phyloP scores from a whole-genome alignment of 2,329 filamentous ascomycete species.

The Paramyrothecium roridum region DNA sequence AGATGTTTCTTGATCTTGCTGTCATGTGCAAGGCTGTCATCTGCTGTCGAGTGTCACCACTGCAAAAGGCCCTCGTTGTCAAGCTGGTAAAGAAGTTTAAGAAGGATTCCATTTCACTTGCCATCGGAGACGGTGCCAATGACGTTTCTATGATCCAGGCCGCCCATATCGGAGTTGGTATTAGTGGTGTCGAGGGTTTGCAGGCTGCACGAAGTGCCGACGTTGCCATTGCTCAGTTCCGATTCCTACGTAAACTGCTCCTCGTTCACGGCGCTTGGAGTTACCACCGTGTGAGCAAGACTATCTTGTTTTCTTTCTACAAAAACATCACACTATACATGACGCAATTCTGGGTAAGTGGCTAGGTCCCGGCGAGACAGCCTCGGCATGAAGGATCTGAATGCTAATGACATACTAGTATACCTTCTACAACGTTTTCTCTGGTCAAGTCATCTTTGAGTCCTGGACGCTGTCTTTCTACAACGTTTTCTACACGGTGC shows the following conservation, averaged over 20 bases:
- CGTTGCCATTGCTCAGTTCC: conserved; percentile 93
- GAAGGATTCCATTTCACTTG: conserved; percentile 84
- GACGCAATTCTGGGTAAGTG: conserved; percentile 97
- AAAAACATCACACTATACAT: conserved; percentile 99
- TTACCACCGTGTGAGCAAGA: conserved; percentile 94
- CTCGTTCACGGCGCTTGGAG: conserved; percentile 97
- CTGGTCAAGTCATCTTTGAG: conserved; percentile 96
- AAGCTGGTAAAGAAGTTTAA: conserved; percentile 95
- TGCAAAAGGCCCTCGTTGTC: conserved; percentile 96
- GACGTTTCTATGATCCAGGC: conserved; percentile 99
- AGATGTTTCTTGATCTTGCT: conserved; percentile 87
- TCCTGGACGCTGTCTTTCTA: conserved; percentile 99
- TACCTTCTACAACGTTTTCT: conserved; percentile 97
- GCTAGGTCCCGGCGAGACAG: not conserved
- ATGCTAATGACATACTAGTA: conserved; percentile 54
- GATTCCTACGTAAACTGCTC: conserved; percentile 88
- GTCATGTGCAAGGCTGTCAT: conserved; percentile 98
- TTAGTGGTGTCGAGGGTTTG: conserved; percentile 93
- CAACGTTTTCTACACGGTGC: conserved; percentile 95
- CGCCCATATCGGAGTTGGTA: conserved; percentile 95
- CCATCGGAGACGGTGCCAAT: conserved; percentile 96
- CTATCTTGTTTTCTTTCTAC: conserved; percentile 98
- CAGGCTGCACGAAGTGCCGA: conserved; percentile 95
- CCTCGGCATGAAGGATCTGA: not conserved
- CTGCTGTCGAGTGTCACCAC: conserved; percentile 92